A percentile compares a stretch with the other conserved stretches of the same genome.
Evolutionary conservation across 1,284 basidiomycete species (phyloP).

Genomic region (Rhodotorula mucilaginosa): DNA sequence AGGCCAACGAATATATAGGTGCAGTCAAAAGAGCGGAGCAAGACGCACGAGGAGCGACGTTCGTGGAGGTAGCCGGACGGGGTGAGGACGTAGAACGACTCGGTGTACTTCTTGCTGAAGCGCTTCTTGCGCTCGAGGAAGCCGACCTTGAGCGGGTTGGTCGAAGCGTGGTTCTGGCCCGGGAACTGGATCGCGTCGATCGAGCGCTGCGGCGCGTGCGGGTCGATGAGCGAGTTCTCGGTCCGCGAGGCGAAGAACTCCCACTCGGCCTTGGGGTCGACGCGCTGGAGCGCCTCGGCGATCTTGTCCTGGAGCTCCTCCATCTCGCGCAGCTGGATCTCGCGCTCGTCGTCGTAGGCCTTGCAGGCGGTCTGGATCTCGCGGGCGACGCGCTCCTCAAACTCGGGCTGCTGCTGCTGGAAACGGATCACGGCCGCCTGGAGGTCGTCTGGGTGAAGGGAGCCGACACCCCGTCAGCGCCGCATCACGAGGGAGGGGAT

Average conservation of each 20-base stretch:
- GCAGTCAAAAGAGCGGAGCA: fast-evolving
- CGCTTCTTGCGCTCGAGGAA: conserved; percentile 45
- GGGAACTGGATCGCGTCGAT: conserved; percentile 42
- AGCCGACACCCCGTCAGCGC: too few relatives aligned
- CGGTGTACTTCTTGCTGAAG: conserved; percentile 43
- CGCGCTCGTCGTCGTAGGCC: conserved; percentile 36
- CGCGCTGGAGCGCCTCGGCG: conserved; percentile 37
- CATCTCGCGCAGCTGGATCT: conserved; percentile 23
- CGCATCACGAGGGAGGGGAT: too few relatives aligned
- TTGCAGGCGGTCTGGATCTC: conserved; percentile 32
- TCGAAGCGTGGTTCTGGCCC: conserved; percentile 41
- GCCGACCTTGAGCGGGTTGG: conserved; percentile 40
- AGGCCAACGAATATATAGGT: neutral
- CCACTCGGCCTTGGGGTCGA: conserved; percentile 37
- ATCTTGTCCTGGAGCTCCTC: conserved; percentile 35
- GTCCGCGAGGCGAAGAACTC: conserved; percentile 23
- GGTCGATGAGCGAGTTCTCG: conserved; percentile 35
- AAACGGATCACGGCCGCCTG: conserved; percentile 40
- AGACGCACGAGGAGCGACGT: conserved; percentile 21
- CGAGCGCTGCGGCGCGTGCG: conserved; percentile 39
- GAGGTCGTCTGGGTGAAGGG: conserved; percentile 27
- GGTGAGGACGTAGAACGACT: conserved; percentile 44
- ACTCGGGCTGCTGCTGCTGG: conserved; percentile 38
- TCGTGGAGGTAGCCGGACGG: conserved; percentile 46
- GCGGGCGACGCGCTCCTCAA: conserved; percentile 39